Base-by-base conservation (phyloP, 2,329 filamentous ascomycete species). In the Colletotrichum siamense region DNA sequence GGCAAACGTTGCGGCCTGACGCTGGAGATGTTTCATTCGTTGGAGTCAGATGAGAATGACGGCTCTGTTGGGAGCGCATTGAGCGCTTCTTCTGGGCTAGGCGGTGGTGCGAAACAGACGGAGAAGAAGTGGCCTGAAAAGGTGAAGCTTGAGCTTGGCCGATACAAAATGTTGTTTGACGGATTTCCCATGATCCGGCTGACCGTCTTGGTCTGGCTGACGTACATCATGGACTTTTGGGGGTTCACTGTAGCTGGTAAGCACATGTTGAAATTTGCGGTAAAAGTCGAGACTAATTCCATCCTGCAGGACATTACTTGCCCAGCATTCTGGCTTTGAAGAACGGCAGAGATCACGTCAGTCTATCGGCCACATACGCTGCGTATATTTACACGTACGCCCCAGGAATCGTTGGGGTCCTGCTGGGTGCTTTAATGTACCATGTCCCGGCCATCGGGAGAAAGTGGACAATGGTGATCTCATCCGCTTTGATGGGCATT, bases 301-400 rank as follows among this genome's bases (percentile, higher is more conserved):
- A 3, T 59, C 15, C 2, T 5, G 3, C 9, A 85, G 83, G 84
- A 8, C 84, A 84, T 61, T 86, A 88, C 72, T 83, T 90, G 6
- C 89, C 89, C 0, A 83, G 84, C 4, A 90, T 91, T 65, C 82
- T 91, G 4, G 87, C 88, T 5, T 77, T 87, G n/a, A 91, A 91
- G 79, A 90, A 91, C 72, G 86, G 86, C 16, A 83, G 83, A 1
- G 83, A 86, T 13, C 79, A 85, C 6, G 83, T 88, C 5, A 85
- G 86, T 4, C 84, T 91, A 13, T 79, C 68, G 79, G 85, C 79
- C 10, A 91, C 89, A 0, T 91, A 91, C 78, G 86, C 88, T 22
- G 87, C 85, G 6, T 91, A 91, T 80, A 86, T 91, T 39, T 89
- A 88, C 79, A 91, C 90, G 3, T 91, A 91, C 81, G 83, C 87